These are phyloP conservation scores for Aspergillus carbonarius DNA, from an alignment of 2,329 filamentous ascomycete genomes.

Conservation along the genomic window DNA sequence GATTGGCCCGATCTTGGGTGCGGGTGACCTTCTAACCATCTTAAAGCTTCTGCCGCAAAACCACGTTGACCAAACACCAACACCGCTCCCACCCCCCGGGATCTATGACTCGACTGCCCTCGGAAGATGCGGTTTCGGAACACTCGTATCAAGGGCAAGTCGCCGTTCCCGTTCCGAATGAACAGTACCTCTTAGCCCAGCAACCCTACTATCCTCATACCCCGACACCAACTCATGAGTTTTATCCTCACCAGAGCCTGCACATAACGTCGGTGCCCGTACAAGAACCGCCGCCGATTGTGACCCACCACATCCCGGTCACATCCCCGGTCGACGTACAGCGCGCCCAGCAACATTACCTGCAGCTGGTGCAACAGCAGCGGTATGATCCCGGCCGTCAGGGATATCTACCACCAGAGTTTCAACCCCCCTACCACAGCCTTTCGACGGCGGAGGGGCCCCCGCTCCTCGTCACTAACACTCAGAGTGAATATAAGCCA, in stretches of 20 bases:
- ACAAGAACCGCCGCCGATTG: conserved; percentile 31
- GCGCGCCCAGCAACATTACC: conserved; percentile 32
- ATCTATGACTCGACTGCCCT: conserved; percentile 33
- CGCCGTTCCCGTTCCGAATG: conserved; percentile 30
- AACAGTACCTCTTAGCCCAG: conserved; percentile 38
- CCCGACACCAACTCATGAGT: conserved; percentile 37
- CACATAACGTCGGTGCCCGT: conserved; percentile 33
- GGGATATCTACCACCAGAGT: conserved; percentile 34
- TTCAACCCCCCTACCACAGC: conserved; percentile 27
- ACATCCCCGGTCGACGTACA: conserved; percentile 30
- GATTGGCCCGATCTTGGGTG: background rate
- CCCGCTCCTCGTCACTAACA: conserved; percentile 35
- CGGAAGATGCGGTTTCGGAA: conserved; percentile 39
- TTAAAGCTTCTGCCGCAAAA: conserved; percentile 42
- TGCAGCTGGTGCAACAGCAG: conserved; percentile 35
- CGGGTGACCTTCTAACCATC: background rate
- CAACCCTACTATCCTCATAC: conserved; percentile 37
- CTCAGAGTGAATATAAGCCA: conserved; percentile 33
- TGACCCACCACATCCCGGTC: conserved; percentile 31
- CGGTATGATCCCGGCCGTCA: conserved; percentile 33
- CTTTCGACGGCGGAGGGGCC: conserved; percentile 32
- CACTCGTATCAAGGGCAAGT: conserved; percentile 36
- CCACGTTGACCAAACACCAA: conserved; percentile 43
- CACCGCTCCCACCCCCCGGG: conserved; percentile 40
- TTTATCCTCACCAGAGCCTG: conserved; percentile 35